These are phyloP conservation scores for Graphiopsis chlorocephala DNA, from an alignment of 2,329 filamentous ascomycete species.

Conservation along the genomic window DNA sequence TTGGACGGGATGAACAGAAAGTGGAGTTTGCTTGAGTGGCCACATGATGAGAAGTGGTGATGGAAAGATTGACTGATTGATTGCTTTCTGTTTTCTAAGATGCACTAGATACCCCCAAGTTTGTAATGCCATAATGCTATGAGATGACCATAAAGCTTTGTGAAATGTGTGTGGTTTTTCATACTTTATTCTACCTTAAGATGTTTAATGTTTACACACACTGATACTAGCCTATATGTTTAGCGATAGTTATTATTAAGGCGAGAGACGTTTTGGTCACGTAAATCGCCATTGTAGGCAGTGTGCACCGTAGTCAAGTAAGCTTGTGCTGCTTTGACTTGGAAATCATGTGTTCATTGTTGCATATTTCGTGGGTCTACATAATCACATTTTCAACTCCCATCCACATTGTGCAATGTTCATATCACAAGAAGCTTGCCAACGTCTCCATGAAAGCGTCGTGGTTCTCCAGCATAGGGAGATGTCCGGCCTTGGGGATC, in stretches of 20 bases:
- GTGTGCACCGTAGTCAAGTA: too few relatives aligned
- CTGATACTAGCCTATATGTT: too few relatives aligned
- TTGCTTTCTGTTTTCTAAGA: background rate
- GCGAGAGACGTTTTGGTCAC: too few relatives aligned
- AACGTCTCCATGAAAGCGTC: conserved; percentile 65
- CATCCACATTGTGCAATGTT: background rate
- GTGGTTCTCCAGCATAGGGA: conserved; percentile 80
- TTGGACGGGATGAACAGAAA: background rate
- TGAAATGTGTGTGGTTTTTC: too few relatives aligned
- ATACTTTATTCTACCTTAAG: too few relatives aligned
- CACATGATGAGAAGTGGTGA: background rate
- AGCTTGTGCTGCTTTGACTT: too few relatives aligned
- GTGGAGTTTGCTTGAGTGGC: background rate
- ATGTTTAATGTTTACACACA: too few relatives aligned
- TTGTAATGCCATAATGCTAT: background rate
- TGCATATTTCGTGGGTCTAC: background rate
- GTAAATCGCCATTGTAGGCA: too few relatives aligned
- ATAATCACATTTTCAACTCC: background rate
- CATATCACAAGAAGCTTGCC: conserved; percentile 50
- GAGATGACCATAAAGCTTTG: background rate
- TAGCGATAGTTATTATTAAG: too few relatives aligned
- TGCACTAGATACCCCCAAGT: conserved; percentile 3
- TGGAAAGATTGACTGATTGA: background rate
- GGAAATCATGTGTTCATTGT: background rate
- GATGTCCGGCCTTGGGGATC: conserved; percentile 70